Evolutionary conservation across 1,284 basidiomycete genomes (phyloP).

Genomic region (Pseudozyma sp.): DNA sequence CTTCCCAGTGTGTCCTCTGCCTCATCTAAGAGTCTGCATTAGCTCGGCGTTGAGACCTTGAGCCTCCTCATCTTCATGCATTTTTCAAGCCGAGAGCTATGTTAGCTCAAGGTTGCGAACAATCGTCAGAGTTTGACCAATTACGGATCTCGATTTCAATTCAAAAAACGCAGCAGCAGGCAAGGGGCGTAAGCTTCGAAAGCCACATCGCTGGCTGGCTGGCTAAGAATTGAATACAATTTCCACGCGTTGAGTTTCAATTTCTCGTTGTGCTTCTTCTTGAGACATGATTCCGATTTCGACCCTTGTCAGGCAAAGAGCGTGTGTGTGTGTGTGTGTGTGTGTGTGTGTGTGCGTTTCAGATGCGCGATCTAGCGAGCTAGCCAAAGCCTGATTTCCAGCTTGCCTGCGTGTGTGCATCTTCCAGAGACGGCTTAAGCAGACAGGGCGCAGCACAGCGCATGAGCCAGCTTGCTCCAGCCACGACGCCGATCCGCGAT

Average conservation of each 20-base stretch:
- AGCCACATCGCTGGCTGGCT: background rate
- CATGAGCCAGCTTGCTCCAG: constrained; percentile 26
- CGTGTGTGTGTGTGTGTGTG: constrained; percentile 5
- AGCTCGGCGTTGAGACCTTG: too few species aligned
- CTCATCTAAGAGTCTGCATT: too few species aligned
- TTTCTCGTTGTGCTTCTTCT: background rate
- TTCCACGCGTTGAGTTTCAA: background rate
- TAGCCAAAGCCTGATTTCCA: background rate
- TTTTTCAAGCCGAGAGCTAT: too few species aligned
- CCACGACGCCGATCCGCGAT: background rate
- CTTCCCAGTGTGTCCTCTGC: background rate
- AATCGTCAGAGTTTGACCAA: too few species aligned
- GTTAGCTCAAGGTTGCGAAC: too few species aligned
- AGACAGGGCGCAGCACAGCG: constrained; percentile 1
- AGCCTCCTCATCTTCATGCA: too few species aligned
- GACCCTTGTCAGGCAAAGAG: background rate
- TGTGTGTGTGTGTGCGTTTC: constrained; percentile 11
- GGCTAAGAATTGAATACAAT: background rate
- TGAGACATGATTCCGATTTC: background rate
- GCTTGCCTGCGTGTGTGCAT: constrained; percentile 3
- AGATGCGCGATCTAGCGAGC: too few species aligned
- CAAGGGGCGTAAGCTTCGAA: too few species aligned
- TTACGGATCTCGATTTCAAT: too few species aligned
- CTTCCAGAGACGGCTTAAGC: background rate
- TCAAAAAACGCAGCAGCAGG: too few species aligned